Percentiles rank a stretch among this genome's conserved stretches.
Evolutionary conservation across 2,329 filamentous ascomycete species (phyloP).

Genomic region (Neonectria ditissima): DNA sequence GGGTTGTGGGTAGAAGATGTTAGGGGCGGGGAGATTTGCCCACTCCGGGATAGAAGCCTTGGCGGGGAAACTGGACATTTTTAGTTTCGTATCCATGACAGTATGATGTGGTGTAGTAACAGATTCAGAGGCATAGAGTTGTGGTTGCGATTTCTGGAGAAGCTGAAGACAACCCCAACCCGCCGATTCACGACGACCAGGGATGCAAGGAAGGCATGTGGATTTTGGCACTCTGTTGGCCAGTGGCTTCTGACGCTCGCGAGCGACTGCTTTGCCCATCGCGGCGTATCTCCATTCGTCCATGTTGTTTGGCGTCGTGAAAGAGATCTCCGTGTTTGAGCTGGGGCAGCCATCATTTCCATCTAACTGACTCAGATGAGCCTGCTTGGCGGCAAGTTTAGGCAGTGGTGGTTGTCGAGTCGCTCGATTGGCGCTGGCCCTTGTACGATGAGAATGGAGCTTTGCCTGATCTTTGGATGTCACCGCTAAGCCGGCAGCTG

Average conservation of each 20-base stretch:
- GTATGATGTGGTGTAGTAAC: slow-evolving; percentile 4
- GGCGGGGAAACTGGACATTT: slow-evolving; percentile 20
- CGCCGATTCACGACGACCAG: slow-evolving; percentile 38
- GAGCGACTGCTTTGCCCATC: slow-evolving; percentile 46
- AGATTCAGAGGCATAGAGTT: background rate
- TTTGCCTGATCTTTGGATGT: slow-evolving; percentile 63
- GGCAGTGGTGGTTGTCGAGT: slow-evolving; percentile 16
- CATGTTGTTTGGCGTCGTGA: slow-evolving; percentile 45
- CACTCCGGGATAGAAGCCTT: slow-evolving; percentile 32
- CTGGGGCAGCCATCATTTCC: slow-evolving; percentile 42
- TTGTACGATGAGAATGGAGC: slow-evolving; percentile 9
- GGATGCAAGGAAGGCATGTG: slow-evolving; percentile 48
- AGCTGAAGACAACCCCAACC: slow-evolving; percentile 36
- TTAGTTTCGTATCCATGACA: slow-evolving; percentile 28
- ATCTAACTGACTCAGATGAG: slow-evolving; percentile 46
- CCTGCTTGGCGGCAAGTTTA: slow-evolving; percentile 8
- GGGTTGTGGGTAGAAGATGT: slow-evolving; percentile 17
- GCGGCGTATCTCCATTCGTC: slow-evolving; percentile 51
- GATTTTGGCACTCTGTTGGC: slow-evolving; percentile 17
- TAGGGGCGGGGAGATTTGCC: slow-evolving; percentile 9
- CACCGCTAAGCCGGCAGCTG: slow-evolving; percentile 65
- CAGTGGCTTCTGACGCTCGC: slow-evolving; percentile 34
- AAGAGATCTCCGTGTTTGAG: slow-evolving; percentile 49
- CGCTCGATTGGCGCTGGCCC: slow-evolving; percentile 26
- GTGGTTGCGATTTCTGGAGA: slow-evolving; percentile 31